Percentiles rank a stretch among this genome's conserved stretches.
Conservation (phyloP, 257 asterid species). For the Asclepias syriaca region DNA sequence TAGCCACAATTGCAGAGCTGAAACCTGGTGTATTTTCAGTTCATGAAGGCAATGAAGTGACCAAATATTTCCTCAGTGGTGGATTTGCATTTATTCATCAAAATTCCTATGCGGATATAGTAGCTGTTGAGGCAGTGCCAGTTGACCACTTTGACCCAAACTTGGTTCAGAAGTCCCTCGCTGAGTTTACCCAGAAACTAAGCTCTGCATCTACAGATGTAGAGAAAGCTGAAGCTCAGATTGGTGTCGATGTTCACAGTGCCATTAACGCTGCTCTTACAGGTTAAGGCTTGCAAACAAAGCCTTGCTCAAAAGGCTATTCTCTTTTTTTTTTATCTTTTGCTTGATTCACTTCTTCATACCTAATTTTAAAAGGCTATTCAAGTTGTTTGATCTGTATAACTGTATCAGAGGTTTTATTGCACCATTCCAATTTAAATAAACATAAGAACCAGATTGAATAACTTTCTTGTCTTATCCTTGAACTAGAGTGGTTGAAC, state of each 20-base stretch:
- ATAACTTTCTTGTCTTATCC: background rate
- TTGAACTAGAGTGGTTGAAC: background rate
- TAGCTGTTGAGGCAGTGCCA: constrained; percentile 73
- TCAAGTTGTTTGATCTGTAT: constrained; percentile 11
- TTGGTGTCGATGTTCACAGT: constrained; percentile 79
- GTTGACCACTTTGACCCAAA: constrained; percentile 56
- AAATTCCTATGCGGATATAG: constrained; percentile 67
- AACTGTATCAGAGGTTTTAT: constrained; percentile 3
- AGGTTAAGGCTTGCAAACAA: constrained; percentile 28
- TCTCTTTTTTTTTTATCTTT: background rate
- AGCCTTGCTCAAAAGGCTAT: background rate
- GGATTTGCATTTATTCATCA: constrained; percentile 80
- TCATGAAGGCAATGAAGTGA: constrained; percentile 65
- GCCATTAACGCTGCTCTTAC: constrained; percentile 82
- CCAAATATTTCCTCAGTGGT: constrained; percentile 63
- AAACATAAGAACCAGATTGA: constrained; percentile 12
- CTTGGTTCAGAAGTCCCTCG: constrained; percentile 63
- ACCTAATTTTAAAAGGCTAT: constrained; percentile 7
- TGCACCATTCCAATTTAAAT: constrained; percentile 8
- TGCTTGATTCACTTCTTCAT: constrained; percentile 11
- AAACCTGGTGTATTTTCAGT: constrained; percentile 74
- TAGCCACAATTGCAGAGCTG: constrained; percentile 80
- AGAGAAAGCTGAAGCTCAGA: constrained; percentile 89
- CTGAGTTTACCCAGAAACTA: constrained; percentile 68
- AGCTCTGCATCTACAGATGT: constrained; percentile 64